Conservation (phyloP, 306 rosid species). For the Glycyrrhiza uralensis region DNA sequence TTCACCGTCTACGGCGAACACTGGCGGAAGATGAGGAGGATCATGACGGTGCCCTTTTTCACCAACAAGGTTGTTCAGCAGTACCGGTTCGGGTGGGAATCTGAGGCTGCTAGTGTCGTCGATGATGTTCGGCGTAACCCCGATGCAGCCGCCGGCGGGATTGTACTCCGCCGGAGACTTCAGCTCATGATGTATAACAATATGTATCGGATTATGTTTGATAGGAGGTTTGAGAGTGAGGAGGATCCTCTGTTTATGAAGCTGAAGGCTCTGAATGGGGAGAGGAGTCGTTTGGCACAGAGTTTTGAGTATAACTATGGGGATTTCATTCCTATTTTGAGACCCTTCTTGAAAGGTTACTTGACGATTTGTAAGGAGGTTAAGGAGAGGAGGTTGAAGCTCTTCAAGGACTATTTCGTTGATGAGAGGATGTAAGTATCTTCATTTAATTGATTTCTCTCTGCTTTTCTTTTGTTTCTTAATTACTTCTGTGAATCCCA, state of each 20-base stretch:
- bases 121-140: constrained; percentile 58
- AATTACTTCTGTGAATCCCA: too few species aligned
- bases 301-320: constrained; percentile 92
- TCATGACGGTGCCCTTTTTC: constrained; percentile 92
- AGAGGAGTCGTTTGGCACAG: constrained; percentile 83
- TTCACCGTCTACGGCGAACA: constrained; percentile 94
- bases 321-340: constrained; percentile 76
- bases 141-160: constrained; percentile 46
- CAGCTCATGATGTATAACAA: constrained; percentile 94
- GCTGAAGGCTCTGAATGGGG: constrained; percentile 65
- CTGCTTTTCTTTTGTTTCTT: not conserved
- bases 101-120: constrained; percentile 66
- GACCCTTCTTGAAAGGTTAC: constrained; percentile 79
- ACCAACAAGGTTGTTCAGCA: constrained; percentile 94
- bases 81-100: constrained; percentile 74
- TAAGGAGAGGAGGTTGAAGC: constrained; percentile 65
- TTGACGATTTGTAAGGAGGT: constrained; percentile 81
- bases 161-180: constrained; percentile 55
- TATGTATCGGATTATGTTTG: constrained; percentile 88
- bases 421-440: constrained; percentile 85
- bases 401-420: constrained; percentile 76
- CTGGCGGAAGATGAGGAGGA: constrained; percentile 89
- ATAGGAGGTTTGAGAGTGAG: constrained; percentile 71
- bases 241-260: constrained; percentile 59
- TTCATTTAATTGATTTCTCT: not conserved